phyloP scores from a whole-genome alignment of 345 rosid species.

The Excoecaria cochinchinensis region DNA sequence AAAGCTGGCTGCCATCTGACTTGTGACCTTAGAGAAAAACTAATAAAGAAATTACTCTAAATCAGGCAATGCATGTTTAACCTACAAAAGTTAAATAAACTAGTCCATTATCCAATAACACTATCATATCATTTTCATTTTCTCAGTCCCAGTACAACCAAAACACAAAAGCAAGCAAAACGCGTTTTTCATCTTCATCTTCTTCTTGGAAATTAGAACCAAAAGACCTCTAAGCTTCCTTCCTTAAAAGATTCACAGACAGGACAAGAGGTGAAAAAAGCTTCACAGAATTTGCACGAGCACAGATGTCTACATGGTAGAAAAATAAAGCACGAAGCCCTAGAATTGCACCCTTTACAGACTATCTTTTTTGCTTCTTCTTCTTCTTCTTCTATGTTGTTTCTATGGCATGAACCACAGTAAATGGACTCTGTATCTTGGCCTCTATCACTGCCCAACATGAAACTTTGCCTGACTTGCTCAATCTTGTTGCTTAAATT shows the following conservation, averaged over 20 bases:
- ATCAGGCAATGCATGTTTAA: constrained; percentile 11
- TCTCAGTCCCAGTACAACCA: too few species aligned
- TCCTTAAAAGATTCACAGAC: constrained; percentile 53
- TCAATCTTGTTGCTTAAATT: constrained; percentile 46
- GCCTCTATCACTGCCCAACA: background rate
- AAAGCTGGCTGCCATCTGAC: constrained; percentile 1
- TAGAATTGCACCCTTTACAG: constrained; percentile 29
- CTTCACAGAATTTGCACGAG: constrained; percentile 54
- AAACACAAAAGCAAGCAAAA: too few species aligned
- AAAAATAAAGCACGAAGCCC: constrained; percentile 46
- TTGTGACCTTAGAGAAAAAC: background rate
- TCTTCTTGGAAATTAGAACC: constrained; percentile 13
- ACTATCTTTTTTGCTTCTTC: background rate
- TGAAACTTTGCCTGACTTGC: constrained; percentile 21
- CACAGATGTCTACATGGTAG: constrained; percentile 67
- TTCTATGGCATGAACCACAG: constrained; percentile 9
- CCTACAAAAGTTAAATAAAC: background rate
- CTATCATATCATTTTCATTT: too few species aligned
- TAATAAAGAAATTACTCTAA: background rate
- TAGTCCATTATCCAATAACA: background rate
- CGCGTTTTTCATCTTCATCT: too few species aligned
- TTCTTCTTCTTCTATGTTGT: background rate
- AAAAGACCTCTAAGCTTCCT: constrained; percentile 53
- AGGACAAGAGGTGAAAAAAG: constrained; percentile 49
- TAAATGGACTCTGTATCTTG: constrained; percentile 23